Evolutionary conservation across 2,329 filamentous ascomycete species (phyloP).

Genomic region (Didymella lethalis): DNA sequence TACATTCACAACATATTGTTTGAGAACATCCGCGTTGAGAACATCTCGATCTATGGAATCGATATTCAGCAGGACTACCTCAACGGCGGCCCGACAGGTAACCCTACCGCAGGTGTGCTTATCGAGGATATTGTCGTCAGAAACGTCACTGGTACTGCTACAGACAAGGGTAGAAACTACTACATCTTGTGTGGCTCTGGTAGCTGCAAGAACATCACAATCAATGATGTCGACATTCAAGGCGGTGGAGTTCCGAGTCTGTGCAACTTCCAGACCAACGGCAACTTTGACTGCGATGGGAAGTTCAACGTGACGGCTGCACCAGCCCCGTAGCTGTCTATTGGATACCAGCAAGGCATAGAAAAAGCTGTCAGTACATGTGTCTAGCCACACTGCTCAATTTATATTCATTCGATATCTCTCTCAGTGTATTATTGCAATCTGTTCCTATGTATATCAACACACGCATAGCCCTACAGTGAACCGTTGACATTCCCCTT

Average conservation of each 20-base stretch:
- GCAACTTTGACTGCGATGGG: conserved; percentile 40
- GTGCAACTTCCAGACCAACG: conserved; percentile 41
- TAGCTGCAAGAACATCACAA: conserved; percentile 63
- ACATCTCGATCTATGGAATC: conserved; percentile 59
- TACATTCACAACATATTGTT: conserved; percentile 59
- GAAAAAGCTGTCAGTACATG: too few species aligned
- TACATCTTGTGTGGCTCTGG: conserved; percentile 65
- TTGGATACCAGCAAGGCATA: too few species aligned
- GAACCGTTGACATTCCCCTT: not conserved
- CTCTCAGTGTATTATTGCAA: too few species aligned
- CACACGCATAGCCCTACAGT: not conserved
- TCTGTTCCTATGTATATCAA: too few species aligned
- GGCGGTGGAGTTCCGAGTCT: conserved; percentile 49
- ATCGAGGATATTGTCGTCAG: conserved; percentile 55
- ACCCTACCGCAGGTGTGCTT: conserved; percentile 57
- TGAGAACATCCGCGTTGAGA: conserved; percentile 56
- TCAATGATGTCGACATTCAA: conserved; percentile 54
- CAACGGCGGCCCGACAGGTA: conserved; percentile 55
- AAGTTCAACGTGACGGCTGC: conserved; percentile 21
- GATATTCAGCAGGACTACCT: conserved; percentile 63
- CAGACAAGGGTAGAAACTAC: conserved; percentile 49
- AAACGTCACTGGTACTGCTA: conserved; percentile 54
- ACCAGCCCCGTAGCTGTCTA: not conserved
- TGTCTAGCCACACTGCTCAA: not conserved
- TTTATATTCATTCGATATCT: not conserved